phyloP scores from a whole-genome alignment of 1,284 basidiomycete species.

The Macrocybe sp. region DNA sequence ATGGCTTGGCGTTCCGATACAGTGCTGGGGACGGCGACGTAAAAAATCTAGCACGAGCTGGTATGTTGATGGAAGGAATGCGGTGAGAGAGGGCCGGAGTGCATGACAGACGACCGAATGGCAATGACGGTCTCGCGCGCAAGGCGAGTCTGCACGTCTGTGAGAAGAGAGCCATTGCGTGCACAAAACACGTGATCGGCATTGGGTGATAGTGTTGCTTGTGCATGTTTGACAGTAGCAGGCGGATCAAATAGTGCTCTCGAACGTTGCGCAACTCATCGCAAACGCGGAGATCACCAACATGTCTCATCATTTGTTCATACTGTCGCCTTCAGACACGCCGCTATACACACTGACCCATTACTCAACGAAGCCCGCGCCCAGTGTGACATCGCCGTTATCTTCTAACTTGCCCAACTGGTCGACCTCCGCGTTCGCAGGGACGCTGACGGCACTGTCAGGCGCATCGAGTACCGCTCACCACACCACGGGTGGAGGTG shows the following conservation, averaged over 20 bases:
- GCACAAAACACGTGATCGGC: constrained; percentile 9
- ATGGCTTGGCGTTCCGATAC: constrained; percentile 8
- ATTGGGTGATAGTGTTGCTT: neutral
- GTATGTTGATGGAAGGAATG: constrained; percentile 1
- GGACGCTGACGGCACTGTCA: constrained; percentile 78
- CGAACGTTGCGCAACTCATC: neutral
- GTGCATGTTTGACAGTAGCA: neutral
- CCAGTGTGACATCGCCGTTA: constrained; percentile 55
- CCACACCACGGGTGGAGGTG: constrained; percentile 56
- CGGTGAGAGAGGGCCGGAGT: neutral
- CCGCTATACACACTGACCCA: constrained; percentile 78
- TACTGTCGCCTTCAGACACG: constrained; percentile 78
- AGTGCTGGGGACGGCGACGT: constrained; percentile 10
- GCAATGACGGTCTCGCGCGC: constrained; percentile 1
- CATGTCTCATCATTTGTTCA: constrained; percentile 83
- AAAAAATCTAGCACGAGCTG: constrained; percentile 9
- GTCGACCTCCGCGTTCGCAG: constrained; percentile 83
- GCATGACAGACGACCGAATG: constrained; percentile 6
- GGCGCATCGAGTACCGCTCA: constrained; percentile 74
- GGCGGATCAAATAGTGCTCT: neutral
- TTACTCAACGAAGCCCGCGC: constrained; percentile 67
- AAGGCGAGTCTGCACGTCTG: constrained; percentile 1
- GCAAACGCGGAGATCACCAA: neutral
- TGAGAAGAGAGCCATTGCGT: no score
- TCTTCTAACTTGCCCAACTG: constrained; percentile 78